Evolutionary conservation across 495 filamentous ascomycete species (phyloP).

Genomic region (Pseudotulostoma volvatum): DNA sequence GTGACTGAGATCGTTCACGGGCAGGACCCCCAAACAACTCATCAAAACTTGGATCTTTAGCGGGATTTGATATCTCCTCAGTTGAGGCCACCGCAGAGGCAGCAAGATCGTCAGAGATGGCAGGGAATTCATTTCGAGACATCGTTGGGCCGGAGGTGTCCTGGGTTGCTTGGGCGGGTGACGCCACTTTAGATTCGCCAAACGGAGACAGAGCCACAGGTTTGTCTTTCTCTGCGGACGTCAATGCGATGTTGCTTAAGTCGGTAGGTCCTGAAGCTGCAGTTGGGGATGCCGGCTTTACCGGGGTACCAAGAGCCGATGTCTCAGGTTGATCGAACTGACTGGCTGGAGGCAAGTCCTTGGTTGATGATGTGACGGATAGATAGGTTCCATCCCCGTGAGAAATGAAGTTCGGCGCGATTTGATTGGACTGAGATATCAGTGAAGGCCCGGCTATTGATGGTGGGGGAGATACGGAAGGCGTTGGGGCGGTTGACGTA

Average conservation of each 20-base stretch:
- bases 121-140: no score
- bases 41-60: slow-evolving; percentile 28
- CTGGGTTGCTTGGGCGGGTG: slow-evolving; percentile 2
- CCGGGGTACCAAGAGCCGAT: slow-evolving; percentile 42
- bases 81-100: slow-evolving; percentile 9
- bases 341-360: slow-evolving; percentile 65
- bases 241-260: no score
- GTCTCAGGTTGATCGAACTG: slow-evolving; percentile 40
- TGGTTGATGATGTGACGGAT: slow-evolving; percentile 59
- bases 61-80: slow-evolving; percentile 9
- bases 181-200: slow-evolving; percentile 2
- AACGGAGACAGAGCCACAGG: slow-evolving; percentile 21
- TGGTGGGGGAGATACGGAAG: slow-evolving; percentile 46
- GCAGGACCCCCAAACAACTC: slow-evolving; percentile 39
- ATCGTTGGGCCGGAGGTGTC: no score
- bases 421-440: slow-evolving; percentile 52
- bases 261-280: slow-evolving; percentile 3
- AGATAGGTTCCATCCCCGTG: slow-evolving; percentile 39
- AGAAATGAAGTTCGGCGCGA: slow-evolving; percentile 54
- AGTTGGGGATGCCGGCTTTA: slow-evolving; percentile 25
- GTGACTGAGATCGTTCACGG: slow-evolving; percentile 36
- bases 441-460: slow-evolving; percentile 38
- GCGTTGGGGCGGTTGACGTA: slow-evolving; percentile 35
- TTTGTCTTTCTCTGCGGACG: slow-evolving; percentile 8
- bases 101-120: slow-evolving; percentile 6